These are phyloP conservation scores for Rubia peregrina DNA, from an alignment of 305 asterid species.

Conservation along the genomic window DNA sequence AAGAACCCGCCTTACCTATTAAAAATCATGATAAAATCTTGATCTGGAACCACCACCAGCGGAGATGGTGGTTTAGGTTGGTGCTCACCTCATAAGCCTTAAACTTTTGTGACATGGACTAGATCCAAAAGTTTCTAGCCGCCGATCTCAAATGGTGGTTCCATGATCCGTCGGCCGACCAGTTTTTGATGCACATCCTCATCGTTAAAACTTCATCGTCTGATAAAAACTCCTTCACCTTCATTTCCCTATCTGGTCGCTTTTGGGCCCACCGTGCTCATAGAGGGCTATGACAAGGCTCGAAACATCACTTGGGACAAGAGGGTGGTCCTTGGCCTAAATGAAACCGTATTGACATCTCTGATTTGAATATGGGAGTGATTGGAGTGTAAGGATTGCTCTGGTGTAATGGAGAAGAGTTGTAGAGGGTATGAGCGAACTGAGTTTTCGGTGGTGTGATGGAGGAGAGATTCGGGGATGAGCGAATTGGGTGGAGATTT, in stretches of 20 bases:
- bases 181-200: slow-evolving; percentile 86
- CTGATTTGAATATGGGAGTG: no score
- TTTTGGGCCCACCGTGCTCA: slow-evolving; percentile 68
- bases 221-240: slow-evolving; percentile 28
- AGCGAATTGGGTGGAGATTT: no score
- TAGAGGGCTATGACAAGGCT: slow-evolving; percentile 55
- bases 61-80: slow-evolving; percentile 33
- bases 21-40: no score
- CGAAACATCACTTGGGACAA: slow-evolving; percentile 60
- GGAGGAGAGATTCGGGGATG: no score
- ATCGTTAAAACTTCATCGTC: slow-evolving; percentile 40
- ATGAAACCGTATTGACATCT: no score
- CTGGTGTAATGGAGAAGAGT: no score
- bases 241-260: slow-evolving; percentile 61
- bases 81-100: slow-evolving; percentile 94
- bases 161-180: slow-evolving; percentile 95
- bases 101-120: slow-evolving; percentile 55
- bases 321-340: no score
- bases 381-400: no score
- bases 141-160: slow-evolving; percentile 99
- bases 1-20: no score
- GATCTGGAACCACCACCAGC: no score
- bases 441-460: no score
- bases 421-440: no score
- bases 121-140: slow-evolving; percentile 64